phyloP scores from a whole-genome alignment of 768 basidiomycete genomes.

The Tubosaeta sp. region DNA sequence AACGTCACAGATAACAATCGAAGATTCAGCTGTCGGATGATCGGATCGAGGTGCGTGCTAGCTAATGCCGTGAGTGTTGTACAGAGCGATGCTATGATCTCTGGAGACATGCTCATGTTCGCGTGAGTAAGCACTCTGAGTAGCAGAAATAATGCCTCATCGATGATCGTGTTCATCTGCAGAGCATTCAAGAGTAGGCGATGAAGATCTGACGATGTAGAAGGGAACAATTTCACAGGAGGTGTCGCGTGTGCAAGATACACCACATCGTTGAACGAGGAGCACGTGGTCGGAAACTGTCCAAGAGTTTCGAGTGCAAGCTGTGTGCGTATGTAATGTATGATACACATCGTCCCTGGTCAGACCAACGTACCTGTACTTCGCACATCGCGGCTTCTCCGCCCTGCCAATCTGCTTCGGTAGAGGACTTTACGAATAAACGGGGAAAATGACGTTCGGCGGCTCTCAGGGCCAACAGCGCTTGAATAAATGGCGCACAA shows the following conservation, averaged over 20 bases:
- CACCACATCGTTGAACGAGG: conserved; percentile 27
- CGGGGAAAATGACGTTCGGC: conserved; percentile 46
- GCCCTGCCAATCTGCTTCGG: conserved; percentile 34
- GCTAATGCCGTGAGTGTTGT: conserved; percentile 52
- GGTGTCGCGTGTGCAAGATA: conserved; percentile 22
- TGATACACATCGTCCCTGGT: not conserved
- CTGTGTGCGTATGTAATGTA: conserved; percentile 11
- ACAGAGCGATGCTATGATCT: conserved; percentile 46
- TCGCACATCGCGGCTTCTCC: conserved; percentile 36
- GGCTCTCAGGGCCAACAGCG: conserved; percentile 43
- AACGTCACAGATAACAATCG: conserved; percentile 56
- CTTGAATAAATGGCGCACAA: conserved; percentile 39
- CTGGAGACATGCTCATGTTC: conserved; percentile 33
- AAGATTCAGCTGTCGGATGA: conserved; percentile 56
- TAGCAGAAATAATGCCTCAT: conserved; percentile 59
- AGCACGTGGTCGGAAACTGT: conserved; percentile 2
- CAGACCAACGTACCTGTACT: conserved; percentile 36
- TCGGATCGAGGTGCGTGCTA: conserved; percentile 57
- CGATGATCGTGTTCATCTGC: conserved; percentile 49
- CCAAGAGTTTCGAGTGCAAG: conserved; percentile 34
- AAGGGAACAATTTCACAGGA: conserved; percentile 10
- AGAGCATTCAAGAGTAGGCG: conserved; percentile 46
- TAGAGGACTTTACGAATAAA: conserved; percentile 33
- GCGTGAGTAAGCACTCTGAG: conserved; percentile 26
- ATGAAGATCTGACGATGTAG: conserved; percentile 27